Base-by-base conservation (phyloP, 139 green algal genomes). In the Spirogloea muscicola region DNA sequence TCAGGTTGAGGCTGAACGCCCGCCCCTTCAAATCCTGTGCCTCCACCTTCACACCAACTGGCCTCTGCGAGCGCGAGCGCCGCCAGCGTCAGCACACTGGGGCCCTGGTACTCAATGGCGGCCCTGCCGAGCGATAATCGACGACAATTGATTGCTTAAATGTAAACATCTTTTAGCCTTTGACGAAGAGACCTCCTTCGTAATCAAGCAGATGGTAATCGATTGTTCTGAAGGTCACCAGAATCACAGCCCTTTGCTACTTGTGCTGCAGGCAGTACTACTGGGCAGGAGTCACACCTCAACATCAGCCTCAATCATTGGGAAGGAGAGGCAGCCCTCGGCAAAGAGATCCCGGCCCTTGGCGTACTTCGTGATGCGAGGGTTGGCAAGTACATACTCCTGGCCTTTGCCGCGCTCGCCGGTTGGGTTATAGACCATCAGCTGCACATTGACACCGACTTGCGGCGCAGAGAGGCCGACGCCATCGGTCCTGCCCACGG, bases 391-490 rank as follows among this genome's bases (percentile, higher is more conserved):
- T 6, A 98, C 86, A 7, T 86, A 78, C 82, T 99, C 91, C 39
- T 86, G 76, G 49, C 84, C 69, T 77, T 83, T 74, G 68, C 85
- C 65, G 40, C 43, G 76, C 58, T 88, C 72, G 2, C 90, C 90
- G 42, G 59, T 55, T 16, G 90, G 89, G 76, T 98, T 99, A 82
- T 95, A 98, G 44, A 98, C 93, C 94, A 98, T 98, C 25, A 99
- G 79, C 40, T 88, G 88, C 18, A 96, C 77, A 80, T 98, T 98
- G 29, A 98, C 90, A 5, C 95, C 95, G 3, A 99, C 93, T 60
- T 89, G 84, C 0, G 95, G 95, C 1, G 95, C 95, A 2, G 95
- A 92, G 48, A 99, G 83, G 0, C 95, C 95, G 9, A 98, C 92
- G n/a, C 95, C 95, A 58, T 96, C 92, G 43, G 96, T 93, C 69